A percentile compares a stretch with the other conserved stretches of the same genome.
phyloP scores from a whole-genome alignment of 2,329 filamentous ascomycete species.

The Fusarium dlaminii region DNA sequence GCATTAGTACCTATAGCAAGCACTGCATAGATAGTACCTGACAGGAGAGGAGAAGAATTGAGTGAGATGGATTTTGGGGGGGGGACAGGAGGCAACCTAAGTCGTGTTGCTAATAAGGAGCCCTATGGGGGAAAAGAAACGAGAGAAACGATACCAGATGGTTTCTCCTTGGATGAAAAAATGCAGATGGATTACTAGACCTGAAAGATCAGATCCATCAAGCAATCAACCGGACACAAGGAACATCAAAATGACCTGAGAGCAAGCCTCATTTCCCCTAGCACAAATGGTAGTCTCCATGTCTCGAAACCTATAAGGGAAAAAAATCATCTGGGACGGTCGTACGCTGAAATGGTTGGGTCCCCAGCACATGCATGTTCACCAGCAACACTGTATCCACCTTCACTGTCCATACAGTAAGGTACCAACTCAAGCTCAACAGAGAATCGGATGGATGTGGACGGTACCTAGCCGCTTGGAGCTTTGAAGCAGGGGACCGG shows the following conservation, averaged over 20 bases:
- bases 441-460: neutral
- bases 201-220: neutral
- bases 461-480: neutral
- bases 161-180: neutral
- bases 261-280: slow-evolving; percentile 2
- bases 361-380: slow-evolving; percentile 18
- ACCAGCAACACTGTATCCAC: neutral
- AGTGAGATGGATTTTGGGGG: too few relatives aligned
- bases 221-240: slow-evolving; percentile 1
- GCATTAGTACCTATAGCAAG: neutral
- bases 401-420: neutral
- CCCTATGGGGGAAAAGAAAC: neutral
- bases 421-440: neutral
- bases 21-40: neutral
- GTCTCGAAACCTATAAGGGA: slow-evolving; percentile 13
- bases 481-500: slow-evolving; percentile 4
- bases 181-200: neutral
- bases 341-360: slow-evolving; percentile 7
- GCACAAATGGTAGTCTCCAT: slow-evolving; percentile 4
- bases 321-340: neutral
- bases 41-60: neutral
- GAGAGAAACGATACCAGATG: neutral
- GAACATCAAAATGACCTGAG: slow-evolving; percentile 19
- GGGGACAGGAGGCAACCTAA: neutral
- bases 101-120: neutral